Evolutionary conservation across 1,139 yeast species (phyloP).

Genomic region (Cylindricascospora bacillispora): DNA sequence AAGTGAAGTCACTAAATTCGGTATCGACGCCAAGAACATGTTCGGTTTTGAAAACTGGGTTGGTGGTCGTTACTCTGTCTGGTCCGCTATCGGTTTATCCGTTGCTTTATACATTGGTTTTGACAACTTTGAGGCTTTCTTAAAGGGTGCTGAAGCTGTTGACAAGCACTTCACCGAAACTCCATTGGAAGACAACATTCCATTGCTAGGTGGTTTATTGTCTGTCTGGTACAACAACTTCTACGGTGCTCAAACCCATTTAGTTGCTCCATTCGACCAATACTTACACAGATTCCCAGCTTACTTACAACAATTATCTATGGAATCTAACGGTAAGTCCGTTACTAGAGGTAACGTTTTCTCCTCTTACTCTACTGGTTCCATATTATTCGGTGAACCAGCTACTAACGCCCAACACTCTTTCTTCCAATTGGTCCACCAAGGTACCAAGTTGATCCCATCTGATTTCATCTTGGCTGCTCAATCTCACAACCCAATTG

Average conservation of each 20-base stretch:
- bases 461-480: slow-evolving; percentile 95
- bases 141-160: slow-evolving; percentile 95
- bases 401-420: slow-evolving; percentile 99
- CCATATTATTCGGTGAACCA: slow-evolving; percentile 95
- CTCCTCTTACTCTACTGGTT: slow-evolving; percentile 91
- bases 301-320: slow-evolving; percentile 91
- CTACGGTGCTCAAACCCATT: slow-evolving; percentile 94
- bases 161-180: slow-evolving; percentile 80
- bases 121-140: slow-evolving; percentile 82
- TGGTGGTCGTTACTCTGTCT: slow-evolving; percentile 98
- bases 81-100: slow-evolving; percentile 97
- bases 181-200: slow-evolving; percentile 84
- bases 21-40: slow-evolving; percentile 96
- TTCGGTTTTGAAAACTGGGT: slow-evolving; percentile 98
- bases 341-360: slow-evolving; percentile 85
- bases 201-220: slow-evolving; percentile 82
- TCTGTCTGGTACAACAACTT: slow-evolving; percentile 98
- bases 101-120: slow-evolving; percentile 90
- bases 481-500: slow-evolving; percentile 95
- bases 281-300: slow-evolving; percentile 99
- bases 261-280: slow-evolving; percentile 97
- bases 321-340: slow-evolving; percentile 98
- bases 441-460: slow-evolving; percentile 96
- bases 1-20: slow-evolving; percentile 79
- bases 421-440: slow-evolving; percentile 98